Conservation (phyloP, 768 basidiomycete genomes). For the Phanerochaete carnosa region DNA sequence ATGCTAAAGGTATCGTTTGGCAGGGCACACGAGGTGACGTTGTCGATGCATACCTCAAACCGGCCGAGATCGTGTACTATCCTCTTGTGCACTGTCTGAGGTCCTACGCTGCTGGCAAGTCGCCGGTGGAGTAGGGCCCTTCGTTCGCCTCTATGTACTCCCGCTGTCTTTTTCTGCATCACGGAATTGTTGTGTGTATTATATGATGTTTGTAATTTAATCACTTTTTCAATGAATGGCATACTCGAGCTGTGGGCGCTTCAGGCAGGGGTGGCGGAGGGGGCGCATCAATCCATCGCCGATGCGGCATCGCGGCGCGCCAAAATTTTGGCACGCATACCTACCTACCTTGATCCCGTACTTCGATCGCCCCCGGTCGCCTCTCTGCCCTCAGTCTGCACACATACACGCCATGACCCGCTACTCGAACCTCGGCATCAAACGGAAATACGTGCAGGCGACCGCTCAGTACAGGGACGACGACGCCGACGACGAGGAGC, state of each 20-base stretch:
- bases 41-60: constrained; percentile 18
- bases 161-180: neutral
- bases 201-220: neutral
- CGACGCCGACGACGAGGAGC: neutral
- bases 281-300: neutral
- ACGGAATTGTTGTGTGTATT: neutral
- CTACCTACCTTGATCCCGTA: neutral
- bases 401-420: constrained; percentile 55
- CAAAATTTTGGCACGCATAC: neutral
- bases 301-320: neutral
- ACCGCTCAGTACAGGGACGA: constrained; percentile 38
- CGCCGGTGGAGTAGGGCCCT: constrained; percentile 9
- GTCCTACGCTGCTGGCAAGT: constrained; percentile 22
- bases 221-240: too few species aligned
- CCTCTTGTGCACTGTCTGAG: constrained; percentile 25
- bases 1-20: too few species aligned
- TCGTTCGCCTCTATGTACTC: neutral
- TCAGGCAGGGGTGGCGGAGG: too few species aligned
- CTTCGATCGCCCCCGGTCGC: neutral
- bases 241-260: too few species aligned
- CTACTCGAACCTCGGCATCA: constrained; percentile 69
- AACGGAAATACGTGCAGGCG: constrained; percentile 68
- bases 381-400: neutral
- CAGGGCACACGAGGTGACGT: constrained; percentile 16
- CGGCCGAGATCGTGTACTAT: constrained; percentile 18